Base-by-base conservation (phyloP, 805 yeast species). In the Cephaloascus fragrans region DNA sequence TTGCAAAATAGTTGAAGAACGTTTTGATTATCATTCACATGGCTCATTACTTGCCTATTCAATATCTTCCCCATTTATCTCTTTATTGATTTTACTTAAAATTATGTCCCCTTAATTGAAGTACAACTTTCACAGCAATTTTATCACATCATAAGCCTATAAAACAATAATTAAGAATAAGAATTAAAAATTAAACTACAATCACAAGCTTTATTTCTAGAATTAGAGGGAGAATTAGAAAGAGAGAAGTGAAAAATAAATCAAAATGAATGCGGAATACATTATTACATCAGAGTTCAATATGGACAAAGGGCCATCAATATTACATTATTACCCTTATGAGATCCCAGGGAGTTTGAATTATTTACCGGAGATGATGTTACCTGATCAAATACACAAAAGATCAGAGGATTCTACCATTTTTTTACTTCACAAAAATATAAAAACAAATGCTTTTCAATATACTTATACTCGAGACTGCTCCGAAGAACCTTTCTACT, bases 231-330 rank as follows among this genome's bases (percentile, higher is more conserved):
- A n/a, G n/a, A n/a, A n/a, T n/a, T n/a, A n/a, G n/a, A n/a, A n/a
- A n/a, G n/a, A n/a, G n/a, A n/a, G n/a, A n/a, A n/a, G n/a, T n/a
- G n/a, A 23, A 12, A 23, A 6, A 23, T 12, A 23, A 23, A 23
- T 8, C 12, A 23, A 23, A 23, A 23, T 23, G 28, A 23, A 23
- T 47, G 72, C 74, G 14, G 73, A 73, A 39, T 80, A 68, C 50
- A 67, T 82, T 18, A 48, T 86, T 26, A 69, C 87, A 4, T 83
- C 90, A 1, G 89, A 83, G 57, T 88, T 87, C 55, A 93, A 87
- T 53, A 76, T 80, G 45, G 80, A 75, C 48, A 66, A 75, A 39
- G 96, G 96, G 0, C 80, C 93, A 0, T 63, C 73, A 3, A 58
- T 87, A 26, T 64, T 64, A 38, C 72, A 73, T 46, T 88, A 80